Evolutionary conservation across 805 yeast species (phyloP).

Genomic region (Cyberlindnera nakhonratchasimensis): DNA sequence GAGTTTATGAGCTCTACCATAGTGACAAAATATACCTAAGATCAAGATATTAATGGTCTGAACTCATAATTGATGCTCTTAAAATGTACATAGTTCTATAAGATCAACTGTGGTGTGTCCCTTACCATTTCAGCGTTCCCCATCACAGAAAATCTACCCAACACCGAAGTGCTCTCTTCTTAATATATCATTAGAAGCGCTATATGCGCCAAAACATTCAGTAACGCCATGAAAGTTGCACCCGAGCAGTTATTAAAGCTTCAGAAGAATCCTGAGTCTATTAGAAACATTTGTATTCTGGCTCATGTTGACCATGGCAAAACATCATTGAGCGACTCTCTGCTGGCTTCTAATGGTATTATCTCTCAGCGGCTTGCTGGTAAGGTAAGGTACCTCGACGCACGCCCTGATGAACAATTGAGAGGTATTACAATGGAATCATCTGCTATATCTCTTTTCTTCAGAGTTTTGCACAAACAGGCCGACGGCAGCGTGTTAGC

Average conservation of each 20-base stretch:
- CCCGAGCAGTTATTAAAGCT: slow-evolving; percentile 60
- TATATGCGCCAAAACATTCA: too few species aligned
- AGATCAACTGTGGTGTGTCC: too few species aligned
- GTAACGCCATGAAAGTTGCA: slow-evolving; percentile 51
- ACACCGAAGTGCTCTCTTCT: background rate
- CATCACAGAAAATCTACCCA: background rate
- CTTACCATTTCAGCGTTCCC: too few species aligned
- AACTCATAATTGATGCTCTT: too few species aligned
- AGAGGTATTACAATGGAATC: slow-evolving; percentile 98
- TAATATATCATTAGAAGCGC: too few species aligned
- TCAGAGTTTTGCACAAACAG: slow-evolving; percentile 56
- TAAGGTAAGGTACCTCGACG: slow-evolving; percentile 85
- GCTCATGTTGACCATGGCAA: slow-evolving; percentile 99
- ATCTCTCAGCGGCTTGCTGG: slow-evolving; percentile 95
- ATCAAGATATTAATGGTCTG: too few species aligned
- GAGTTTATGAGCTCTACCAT: too few species aligned
- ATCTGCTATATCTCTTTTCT: slow-evolving; percentile 90
- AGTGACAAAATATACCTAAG: too few species aligned
- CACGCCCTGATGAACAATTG: slow-evolving; percentile 92
- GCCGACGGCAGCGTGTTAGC: slow-evolving; percentile 41
- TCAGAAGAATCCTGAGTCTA: slow-evolving; percentile 64
- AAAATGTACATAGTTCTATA: too few species aligned
- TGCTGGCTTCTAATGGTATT: slow-evolving; percentile 93
- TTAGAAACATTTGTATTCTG: slow-evolving; percentile 88
- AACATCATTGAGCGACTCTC: slow-evolving; percentile 88